A percentile compares a stretch with the other conserved stretches of the same genome.
Conservation (phyloP, 805 yeast genomes). For the Lipomyces yamadae region DNA sequence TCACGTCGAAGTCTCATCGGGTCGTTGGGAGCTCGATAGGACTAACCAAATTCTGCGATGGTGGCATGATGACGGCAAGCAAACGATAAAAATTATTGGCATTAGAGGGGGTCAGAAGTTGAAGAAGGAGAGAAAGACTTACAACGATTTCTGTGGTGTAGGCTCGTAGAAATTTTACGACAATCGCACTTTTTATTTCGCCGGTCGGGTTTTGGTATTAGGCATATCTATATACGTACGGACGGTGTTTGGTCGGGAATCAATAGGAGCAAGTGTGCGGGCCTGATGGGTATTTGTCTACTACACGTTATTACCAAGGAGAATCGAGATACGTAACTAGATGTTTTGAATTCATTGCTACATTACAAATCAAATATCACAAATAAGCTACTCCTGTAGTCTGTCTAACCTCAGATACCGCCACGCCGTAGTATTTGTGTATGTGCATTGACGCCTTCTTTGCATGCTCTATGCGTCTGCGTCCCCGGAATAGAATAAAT, state of each 20-base stretch:
- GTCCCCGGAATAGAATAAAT: not conserved
- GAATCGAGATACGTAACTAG: constrained; percentile 1
- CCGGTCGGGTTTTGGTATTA: not conserved
- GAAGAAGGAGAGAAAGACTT: not conserved
- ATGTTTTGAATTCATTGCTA: not conserved
- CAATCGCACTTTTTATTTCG: not conserved
- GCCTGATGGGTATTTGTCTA: not conserved
- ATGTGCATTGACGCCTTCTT: not conserved
- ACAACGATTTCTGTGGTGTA: not conserved
- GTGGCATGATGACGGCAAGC: constrained; percentile 61
- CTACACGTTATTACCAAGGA: not conserved
- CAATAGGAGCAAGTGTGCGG: not conserved
- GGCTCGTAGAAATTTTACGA: not conserved
- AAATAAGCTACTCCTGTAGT: not conserved
- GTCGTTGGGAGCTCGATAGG: constrained; percentile 59
- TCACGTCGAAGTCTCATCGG: constrained; percentile 59
- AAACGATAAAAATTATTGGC: constrained; percentile 42
- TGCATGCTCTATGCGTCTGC: not conserved
- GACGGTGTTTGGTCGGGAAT: constrained; percentile 4
- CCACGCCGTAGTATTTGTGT: not conserved
- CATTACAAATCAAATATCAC: not conserved
- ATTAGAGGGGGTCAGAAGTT: constrained; percentile 30
- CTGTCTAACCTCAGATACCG: not conserved
- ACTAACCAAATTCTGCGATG: constrained; percentile 66
- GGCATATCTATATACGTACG: not conserved